Evolutionary conservation across 805 yeast genomes (phyloP).

Genomic region (Debaryomyces maramus): DNA sequence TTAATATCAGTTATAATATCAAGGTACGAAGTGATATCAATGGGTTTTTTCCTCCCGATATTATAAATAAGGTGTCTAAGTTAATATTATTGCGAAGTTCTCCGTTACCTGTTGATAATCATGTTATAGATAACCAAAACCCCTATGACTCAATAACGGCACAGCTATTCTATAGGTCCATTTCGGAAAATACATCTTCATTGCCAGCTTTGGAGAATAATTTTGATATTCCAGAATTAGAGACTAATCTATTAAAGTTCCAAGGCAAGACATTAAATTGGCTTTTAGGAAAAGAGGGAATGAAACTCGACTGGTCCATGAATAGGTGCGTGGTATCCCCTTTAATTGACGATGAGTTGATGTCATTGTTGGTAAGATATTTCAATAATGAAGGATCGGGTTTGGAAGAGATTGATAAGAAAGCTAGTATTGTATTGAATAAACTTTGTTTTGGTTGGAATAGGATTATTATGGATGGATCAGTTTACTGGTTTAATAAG

Average conservation of each 20-base stretch:
- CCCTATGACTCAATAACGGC: conserved; percentile 27
- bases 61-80: conserved; percentile 6
- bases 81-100: background rate
- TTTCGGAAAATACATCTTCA: conserved; percentile 45
- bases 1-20: conserved; percentile 15
- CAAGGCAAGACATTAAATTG: conserved; percentile 58
- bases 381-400: conserved; percentile 5
- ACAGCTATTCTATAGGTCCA: conserved; percentile 48
- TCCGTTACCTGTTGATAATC: conserved; percentile 2
- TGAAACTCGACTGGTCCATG: conserved; percentile 28
- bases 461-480: conserved; percentile 12
- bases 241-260: conserved; percentile 45
- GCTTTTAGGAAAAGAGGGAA: conserved; percentile 55
- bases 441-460: conserved; percentile 56
- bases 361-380: conserved; percentile 5
- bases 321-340: conserved; percentile 20
- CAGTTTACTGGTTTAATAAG: conserved; percentile 47
- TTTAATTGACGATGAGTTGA: conserved; percentile 13
- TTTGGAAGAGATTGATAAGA: conserved; percentile 16
- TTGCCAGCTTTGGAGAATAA: conserved; percentile 17
- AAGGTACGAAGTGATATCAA: conserved; percentile 18
- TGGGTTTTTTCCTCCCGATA: conserved; percentile 17
- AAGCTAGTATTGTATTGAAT: conserved; percentile 35
- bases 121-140: background rate
- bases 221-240: conserved; percentile 43